Evolutionary conservation across 140 eudicot species (phyloP), one percentile per base, ranked within the genome.

Genomic region (Senecio squalidus): DNA sequence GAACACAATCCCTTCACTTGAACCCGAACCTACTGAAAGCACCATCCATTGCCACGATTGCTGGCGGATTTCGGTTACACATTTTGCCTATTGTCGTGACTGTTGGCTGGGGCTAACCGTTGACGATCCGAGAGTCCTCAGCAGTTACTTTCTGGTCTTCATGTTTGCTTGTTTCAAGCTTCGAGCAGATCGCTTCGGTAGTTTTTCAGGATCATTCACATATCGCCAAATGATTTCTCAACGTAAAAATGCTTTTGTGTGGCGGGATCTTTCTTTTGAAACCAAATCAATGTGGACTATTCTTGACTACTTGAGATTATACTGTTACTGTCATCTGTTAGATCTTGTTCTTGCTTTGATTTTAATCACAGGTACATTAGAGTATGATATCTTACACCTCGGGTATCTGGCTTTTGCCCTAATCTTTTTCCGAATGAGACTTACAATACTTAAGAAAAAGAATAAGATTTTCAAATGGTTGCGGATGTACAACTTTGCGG

Each of bases 221-320:
- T 83, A 76, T 60, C 76, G 69, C 10, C 69, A 79, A 56, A 76
- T 79, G 86, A 47, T 72, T 6, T 28, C 78, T 39, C 78, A 72
- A 57, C 67, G 78, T 15, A 83, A 76, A 27, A 76, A 79, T 44
- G 58, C 80, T 6, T 73, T 55, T 31, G 76, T 83, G 11, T 73
- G 79, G 78, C 80, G 79, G 27, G 86, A 83, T 56, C 74, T 83
- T 38, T 83, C 92, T 0, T 79, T 83, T 64, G 92, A 83, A 63
- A 83, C 92, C 13, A 83, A 83, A 64, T 76, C 84, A 69, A 76
- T 83, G 92, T 83, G 92, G 92, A 79, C 92, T 25, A 24, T 74
- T 58, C 71, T 83, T 18, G 92, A 83, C 67, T 73, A 83, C 49
- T 21, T 79, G 66, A 67, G 86, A 65, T 74, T 83, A 26, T 83